Evolutionary conservation across 2,329 filamentous ascomycete species (phyloP), one percentile per base, ranked within the genome.

Genomic region (Colletotrichum sp.): DNA sequence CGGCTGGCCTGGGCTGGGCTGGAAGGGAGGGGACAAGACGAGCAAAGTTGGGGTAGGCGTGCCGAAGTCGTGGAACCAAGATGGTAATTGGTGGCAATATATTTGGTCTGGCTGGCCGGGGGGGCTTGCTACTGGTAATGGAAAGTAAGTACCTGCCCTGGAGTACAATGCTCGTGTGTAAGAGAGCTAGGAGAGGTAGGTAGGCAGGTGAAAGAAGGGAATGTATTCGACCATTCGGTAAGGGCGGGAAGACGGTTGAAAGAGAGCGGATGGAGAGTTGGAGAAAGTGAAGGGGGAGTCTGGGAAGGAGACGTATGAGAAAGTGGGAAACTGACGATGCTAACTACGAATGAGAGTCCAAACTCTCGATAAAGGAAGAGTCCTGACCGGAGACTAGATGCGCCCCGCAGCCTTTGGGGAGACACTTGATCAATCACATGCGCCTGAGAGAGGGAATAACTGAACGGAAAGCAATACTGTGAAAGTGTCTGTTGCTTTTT

Each of bases 11-110:
- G 44, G 44, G 44, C 44, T 49, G 44, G 44, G 44, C 44, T 49
- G 44, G 18, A 49, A 49, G 44, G 44, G 44, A 49, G 44, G 44
- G 52, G 21, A 57, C 18, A 32, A 49, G 55, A 60, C 70, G 65
- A 64, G 70, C 70, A 62, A 72, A 69, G 28, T 74, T 28, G 72
- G 72, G 67, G 59, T 21, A 71, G 49, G 44, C 59, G 71, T 49
- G 59, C 68, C 60, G 65, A 75, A 44, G 32, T 34, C 36, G 67
- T 34, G 59, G 39, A n/a, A 68, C 16, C 39, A 26, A 44, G 13
- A 28, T 68, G 62, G 28, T 68, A 68, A 76, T 76, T 76, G 73
- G 73, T 76, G 73, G 70, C 57, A 76, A 76, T 73, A 65, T 60
- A 39, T 55, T 68, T 24, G 39, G 44, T n/a, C 21, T 49, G 15